These are phyloP conservation scores for Beauveria sp. DNA, from an alignment of 2,329 filamentous ascomycete species.

Conservation along the genomic window DNA sequence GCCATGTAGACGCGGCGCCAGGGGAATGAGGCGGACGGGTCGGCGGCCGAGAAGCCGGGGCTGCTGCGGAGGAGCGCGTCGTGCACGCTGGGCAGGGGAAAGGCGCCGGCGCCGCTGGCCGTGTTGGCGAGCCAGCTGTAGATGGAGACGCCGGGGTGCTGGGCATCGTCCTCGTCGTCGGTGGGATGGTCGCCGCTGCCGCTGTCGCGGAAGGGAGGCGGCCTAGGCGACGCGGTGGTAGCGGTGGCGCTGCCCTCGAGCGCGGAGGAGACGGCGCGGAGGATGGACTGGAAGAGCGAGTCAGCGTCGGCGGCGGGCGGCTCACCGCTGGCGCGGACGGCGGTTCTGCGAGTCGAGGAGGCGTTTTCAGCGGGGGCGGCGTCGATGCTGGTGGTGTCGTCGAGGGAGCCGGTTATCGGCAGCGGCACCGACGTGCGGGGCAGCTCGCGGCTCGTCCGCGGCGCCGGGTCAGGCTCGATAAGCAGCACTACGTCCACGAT, in stretches of 20 bases:
- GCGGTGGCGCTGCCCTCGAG: constrained; percentile 18
- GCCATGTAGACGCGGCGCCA: constrained; percentile 69
- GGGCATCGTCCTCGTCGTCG: constrained; percentile 20
- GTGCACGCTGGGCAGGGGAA: constrained; percentile 58
- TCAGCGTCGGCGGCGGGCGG: constrained; percentile 15
- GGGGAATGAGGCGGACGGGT: constrained; percentile 40
- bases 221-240: background rate
- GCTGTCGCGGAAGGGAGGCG: constrained; percentile 16
- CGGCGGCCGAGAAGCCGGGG: constrained; percentile 32
- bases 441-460: constrained; percentile 6
- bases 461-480: constrained; percentile 15
- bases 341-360: background rate
- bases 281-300: constrained; percentile 36
- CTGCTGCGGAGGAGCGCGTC: constrained; percentile 42
- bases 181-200: constrained; percentile 17
- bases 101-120: constrained; percentile 50
- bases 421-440: background rate
- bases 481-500: constrained; percentile 67
- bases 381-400: background rate
- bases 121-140: constrained; percentile 48
- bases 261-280: constrained; percentile 39
- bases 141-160: constrained; percentile 25
- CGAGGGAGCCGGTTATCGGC: background rate
- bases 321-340: constrained; percentile 10
- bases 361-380: constrained; percentile 9